These are phyloP conservation scores for Penicillium sp. DNA, from an alignment of 2,329 filamentous ascomycete species.

Conservation along the genomic window DNA sequence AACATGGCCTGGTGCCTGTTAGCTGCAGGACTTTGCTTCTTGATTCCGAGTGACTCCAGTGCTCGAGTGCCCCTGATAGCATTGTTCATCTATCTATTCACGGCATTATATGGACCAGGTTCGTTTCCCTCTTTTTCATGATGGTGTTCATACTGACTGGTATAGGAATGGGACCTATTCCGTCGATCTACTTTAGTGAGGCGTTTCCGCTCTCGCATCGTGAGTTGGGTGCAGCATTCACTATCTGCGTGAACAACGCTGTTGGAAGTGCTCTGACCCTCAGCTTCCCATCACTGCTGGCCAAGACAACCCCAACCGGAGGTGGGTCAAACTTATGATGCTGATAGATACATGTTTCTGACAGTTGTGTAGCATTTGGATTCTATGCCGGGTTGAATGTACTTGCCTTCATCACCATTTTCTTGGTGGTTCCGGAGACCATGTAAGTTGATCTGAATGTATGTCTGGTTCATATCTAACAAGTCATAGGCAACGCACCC, in stretches of 20 bases:
- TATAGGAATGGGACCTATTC: constrained; percentile 44
- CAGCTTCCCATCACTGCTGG: constrained; percentile 31
- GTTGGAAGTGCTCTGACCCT: constrained; percentile 51
- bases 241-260: constrained; percentile 50
- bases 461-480: background rate
- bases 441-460: constrained; percentile 30
- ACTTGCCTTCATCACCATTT: constrained; percentile 48
- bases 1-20: constrained; percentile 52
- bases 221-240: constrained; percentile 51
- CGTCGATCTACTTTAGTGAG: constrained; percentile 54
- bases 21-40: constrained; percentile 53
- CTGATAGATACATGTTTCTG: background rate
- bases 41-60: constrained; percentile 43
- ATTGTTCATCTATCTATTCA: constrained; percentile 48
- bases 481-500: constrained; percentile 21
- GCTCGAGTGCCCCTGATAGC: constrained; percentile 53
- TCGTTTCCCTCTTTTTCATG: constrained; percentile 10
- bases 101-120: constrained; percentile 52
- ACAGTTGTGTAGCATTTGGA: constrained; percentile 34
- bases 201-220: constrained; percentile 51
- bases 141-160: constrained; percentile 14
- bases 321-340: background rate
- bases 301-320: constrained; percentile 17
- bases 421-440: constrained; percentile 39
- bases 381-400: constrained; percentile 52